phyloP scores from a whole-genome alignment of 805 yeast genomes.

The Kodamaea lidongshanica region DNA sequence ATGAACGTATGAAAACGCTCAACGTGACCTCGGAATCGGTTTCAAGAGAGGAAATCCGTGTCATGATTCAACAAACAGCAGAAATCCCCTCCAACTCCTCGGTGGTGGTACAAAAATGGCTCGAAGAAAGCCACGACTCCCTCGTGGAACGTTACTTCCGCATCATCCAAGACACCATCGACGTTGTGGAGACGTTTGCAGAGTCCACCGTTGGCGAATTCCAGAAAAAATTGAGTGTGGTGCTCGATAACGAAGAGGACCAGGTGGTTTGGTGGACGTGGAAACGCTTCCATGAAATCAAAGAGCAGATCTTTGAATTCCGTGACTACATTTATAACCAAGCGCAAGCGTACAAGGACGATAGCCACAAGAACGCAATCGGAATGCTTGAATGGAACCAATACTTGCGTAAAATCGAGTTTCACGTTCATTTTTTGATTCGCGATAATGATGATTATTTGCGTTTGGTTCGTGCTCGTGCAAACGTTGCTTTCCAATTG shows the following conservation, averaged over 20 bases:
- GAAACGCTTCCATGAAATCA: conserved; percentile 55
- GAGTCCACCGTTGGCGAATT: conserved; percentile 62
- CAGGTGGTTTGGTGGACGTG: conserved; percentile 21
- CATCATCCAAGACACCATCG: conserved; percentile 43
- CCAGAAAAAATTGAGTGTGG: conserved; percentile 49
- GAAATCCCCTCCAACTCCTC: conserved; percentile 18
- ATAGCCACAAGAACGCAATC: conserved; percentile 14
- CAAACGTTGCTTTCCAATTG: conserved; percentile 38
- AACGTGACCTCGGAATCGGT: conserved; percentile 14
- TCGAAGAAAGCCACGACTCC: conserved; percentile 22
- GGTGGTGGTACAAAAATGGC: conserved; percentile 17
- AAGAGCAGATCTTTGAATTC: conserved; percentile 46
- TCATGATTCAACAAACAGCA: conserved; percentile 22
- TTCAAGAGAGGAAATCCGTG: conserved; percentile 33
- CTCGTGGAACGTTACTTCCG: conserved; percentile 26
- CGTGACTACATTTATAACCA: conserved; percentile 45
- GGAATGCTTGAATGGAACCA: conserved; percentile 32
- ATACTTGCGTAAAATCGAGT: conserved; percentile 34
- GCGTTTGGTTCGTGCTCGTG: conserved; percentile 34
- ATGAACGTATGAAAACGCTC: conserved; percentile 20
- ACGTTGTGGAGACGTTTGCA: conserved; percentile 67
- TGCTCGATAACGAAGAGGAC: conserved; percentile 42
- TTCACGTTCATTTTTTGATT: conserved; percentile 43
- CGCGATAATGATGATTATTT: conserved; percentile 60
- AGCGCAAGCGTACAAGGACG: conserved; percentile 18